Percentiles rank a stretch among this genome's conserved stretches.
Conservation (phyloP, 805 yeast genomes). For the Phaffomyces opuntiae region DNA sequence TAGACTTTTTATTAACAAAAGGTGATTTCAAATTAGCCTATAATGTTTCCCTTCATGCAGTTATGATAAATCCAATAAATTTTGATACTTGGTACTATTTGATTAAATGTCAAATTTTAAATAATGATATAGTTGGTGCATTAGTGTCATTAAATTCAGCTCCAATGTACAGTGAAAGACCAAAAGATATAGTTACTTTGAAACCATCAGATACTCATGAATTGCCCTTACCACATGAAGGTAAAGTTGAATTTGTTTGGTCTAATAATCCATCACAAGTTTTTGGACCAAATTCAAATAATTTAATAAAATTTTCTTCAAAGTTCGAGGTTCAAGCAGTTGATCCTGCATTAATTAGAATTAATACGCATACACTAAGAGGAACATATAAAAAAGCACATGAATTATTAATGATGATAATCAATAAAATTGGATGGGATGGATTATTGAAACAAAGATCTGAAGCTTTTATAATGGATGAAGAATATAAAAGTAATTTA, state of each 20-base stretch:
- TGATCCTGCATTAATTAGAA: conserved; percentile 41
- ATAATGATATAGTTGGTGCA: conserved; percentile 51
- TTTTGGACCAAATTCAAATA: conserved; percentile 23
- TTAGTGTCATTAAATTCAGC: conserved; percentile 64
- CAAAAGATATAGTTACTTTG: conserved; percentile 36
- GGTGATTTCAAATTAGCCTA: conserved; percentile 49
- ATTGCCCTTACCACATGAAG: conserved; percentile 48
- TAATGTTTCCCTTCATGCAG: conserved; percentile 50
- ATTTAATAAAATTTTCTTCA: conserved; percentile 16
- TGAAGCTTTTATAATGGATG: conserved; percentile 73
- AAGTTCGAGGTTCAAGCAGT: conserved; percentile 31
- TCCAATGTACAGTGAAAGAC: conserved; percentile 50
- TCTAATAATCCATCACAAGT: conserved; percentile 19
- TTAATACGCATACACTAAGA: conserved; percentile 44
- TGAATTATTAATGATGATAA: conserved; percentile 61
- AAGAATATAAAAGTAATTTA: conserved; percentile 42
- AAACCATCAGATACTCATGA: conserved; percentile 37
- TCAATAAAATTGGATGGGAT: conserved; percentile 78
- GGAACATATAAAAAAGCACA: conserved; percentile 58
- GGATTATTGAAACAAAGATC: conserved; percentile 59
- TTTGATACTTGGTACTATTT: conserved; percentile 66
- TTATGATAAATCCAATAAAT: conserved; percentile 67
- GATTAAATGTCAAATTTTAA: conserved; percentile 51
- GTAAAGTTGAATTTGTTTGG: conserved; percentile 46
- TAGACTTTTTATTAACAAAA: conserved; percentile 53